Evolutionary conservation across 2,329 filamentous ascomycete genomes (phyloP).

Genomic region (Pseudogymnoascus sp.): DNA sequence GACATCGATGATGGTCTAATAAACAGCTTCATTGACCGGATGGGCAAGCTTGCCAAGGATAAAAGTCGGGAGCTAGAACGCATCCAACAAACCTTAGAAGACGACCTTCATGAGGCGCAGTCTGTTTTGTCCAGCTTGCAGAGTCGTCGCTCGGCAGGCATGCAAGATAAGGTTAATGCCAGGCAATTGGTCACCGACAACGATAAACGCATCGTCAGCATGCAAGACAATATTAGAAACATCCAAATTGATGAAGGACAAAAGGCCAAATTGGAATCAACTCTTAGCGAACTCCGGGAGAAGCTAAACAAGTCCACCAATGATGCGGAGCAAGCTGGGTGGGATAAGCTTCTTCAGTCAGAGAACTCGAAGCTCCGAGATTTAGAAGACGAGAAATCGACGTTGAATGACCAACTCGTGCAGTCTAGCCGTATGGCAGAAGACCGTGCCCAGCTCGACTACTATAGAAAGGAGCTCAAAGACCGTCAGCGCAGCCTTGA

Average conservation of each 20-base stretch:
- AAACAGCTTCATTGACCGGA: slow-evolving; percentile 66
- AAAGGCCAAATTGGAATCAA: slow-evolving; percentile 68
- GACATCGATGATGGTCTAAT: slow-evolving; percentile 69
- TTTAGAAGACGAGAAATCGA: slow-evolving; percentile 65
- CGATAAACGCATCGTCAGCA: slow-evolving; percentile 58
- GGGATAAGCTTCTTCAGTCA: slow-evolving; percentile 63
- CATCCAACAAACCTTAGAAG: slow-evolving; percentile 63
- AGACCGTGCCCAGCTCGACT: slow-evolving; percentile 77
- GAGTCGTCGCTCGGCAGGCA: slow-evolving; percentile 62
- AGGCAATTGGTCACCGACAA: slow-evolving; percentile 66
- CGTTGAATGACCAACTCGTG: slow-evolving; percentile 70
- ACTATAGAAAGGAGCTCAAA: slow-evolving; percentile 71
- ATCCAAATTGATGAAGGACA: slow-evolving; percentile 81
- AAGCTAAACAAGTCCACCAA: slow-evolving; percentile 55
- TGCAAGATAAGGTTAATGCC: slow-evolving; percentile 66
- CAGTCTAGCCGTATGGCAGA: slow-evolving; percentile 75
- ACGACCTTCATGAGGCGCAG: slow-evolving; percentile 69
- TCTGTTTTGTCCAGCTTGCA: slow-evolving; percentile 65
- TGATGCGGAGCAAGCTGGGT: slow-evolving; percentile 56
- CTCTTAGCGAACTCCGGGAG: slow-evolving; percentile 60
- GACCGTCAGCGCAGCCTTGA: slow-evolving; percentile 68
- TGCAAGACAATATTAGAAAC: slow-evolving; percentile 63
- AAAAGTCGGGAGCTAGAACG: slow-evolving; percentile 74
- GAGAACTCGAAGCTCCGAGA: slow-evolving; percentile 58
- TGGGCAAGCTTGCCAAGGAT: slow-evolving; percentile 68